These are phyloP conservation scores for Auriscalpium vulgare DNA, from an alignment of 768 basidiomycete species.

Conservation along the genomic window DNA sequence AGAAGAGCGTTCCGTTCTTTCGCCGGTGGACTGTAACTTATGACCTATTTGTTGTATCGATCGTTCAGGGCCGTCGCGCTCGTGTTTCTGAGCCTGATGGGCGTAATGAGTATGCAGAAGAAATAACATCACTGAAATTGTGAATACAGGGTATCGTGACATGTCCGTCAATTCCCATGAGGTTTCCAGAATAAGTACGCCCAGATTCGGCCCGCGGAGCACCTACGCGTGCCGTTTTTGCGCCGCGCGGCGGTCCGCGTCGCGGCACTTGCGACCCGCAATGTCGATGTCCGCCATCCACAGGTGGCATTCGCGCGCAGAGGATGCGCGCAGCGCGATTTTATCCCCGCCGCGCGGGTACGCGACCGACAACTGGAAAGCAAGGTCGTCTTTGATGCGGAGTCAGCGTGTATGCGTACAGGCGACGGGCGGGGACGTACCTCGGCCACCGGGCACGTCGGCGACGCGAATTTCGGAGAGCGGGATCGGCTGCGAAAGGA, in stretches of 20 bases:
- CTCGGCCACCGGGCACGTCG: conserved; percentile 42
- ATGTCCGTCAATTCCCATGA: too few relatives aligned
- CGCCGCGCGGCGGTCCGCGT: conserved; percentile 34
- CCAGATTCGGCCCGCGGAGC: too few relatives aligned
- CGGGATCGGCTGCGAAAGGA: conserved; percentile 53
- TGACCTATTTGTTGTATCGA: too few relatives aligned
- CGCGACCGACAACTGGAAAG: conserved; percentile 57
- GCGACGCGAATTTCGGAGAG: conserved; percentile 58
- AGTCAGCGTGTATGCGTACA: neutral
- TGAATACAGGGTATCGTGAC: too few relatives aligned
- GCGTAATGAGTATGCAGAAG: too few relatives aligned
- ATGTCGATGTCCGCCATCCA: conserved; percentile 32
- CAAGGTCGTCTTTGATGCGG: conserved; percentile 49
- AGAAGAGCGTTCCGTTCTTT: too few relatives aligned
- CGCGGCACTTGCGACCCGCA: conserved; percentile 36
- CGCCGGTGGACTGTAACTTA: too few relatives aligned
- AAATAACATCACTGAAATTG: too few relatives aligned
- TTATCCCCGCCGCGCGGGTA: conserved; percentile 72
- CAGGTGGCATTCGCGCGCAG: conserved; percentile 47
- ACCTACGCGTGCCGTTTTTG: too few relatives aligned
- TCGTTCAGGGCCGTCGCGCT: too few relatives aligned
- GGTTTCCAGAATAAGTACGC: too few relatives aligned
- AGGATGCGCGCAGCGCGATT: conserved; percentile 50
- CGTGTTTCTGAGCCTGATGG: too few relatives aligned
- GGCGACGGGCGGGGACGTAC: conserved; percentile 23